These are phyloP conservation scores for Botrytis deweyae DNA, from an alignment of 2,329 filamentous ascomycete genomes.

Conservation along the genomic window DNA sequence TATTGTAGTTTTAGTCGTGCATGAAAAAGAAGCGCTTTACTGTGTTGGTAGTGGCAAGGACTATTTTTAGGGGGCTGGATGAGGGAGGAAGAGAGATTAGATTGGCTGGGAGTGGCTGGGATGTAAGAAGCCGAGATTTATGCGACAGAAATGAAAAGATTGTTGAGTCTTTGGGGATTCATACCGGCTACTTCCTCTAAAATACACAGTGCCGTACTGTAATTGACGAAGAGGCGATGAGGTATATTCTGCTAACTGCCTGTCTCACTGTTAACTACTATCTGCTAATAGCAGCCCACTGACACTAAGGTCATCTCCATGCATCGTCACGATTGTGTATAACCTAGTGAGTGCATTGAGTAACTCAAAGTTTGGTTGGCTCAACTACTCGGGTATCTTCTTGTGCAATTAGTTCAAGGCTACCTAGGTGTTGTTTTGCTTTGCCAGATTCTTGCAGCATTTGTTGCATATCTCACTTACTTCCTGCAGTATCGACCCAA, in stretches of 20 bases:
- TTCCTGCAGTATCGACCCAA: not conserved
- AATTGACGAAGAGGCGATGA: not conserved
- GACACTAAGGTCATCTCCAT: not conserved
- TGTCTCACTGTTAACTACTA: not conserved
- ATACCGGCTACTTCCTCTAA: not conserved
- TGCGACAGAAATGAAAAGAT: not conserved
- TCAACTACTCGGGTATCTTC: not conserved
- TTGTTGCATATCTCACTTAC: conserved; percentile 19
- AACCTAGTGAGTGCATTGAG: not conserved
- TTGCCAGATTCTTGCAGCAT: not conserved
- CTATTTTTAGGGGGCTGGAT: conserved; percentile 4
- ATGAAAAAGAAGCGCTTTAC: conserved; percentile 8
- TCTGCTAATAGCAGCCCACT: not conserved
- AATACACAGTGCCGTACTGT: not conserved
- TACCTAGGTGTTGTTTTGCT: not conserved
- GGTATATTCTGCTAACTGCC: not conserved
- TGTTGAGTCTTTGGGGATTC: not conserved
- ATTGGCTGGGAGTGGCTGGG: conserved; percentile 4
- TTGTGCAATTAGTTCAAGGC: not conserved
- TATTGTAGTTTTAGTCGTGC: not conserved
- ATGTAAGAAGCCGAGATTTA: not conserved
- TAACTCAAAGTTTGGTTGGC: not conserved
- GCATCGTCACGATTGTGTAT: not conserved
- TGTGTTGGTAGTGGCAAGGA: not conserved
- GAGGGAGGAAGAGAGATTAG: not conserved